Evolutionary conservation across 805 yeast species (phyloP), one percentile per base, ranked within the genome.

Genomic region (Priceomyces medius): DNA sequence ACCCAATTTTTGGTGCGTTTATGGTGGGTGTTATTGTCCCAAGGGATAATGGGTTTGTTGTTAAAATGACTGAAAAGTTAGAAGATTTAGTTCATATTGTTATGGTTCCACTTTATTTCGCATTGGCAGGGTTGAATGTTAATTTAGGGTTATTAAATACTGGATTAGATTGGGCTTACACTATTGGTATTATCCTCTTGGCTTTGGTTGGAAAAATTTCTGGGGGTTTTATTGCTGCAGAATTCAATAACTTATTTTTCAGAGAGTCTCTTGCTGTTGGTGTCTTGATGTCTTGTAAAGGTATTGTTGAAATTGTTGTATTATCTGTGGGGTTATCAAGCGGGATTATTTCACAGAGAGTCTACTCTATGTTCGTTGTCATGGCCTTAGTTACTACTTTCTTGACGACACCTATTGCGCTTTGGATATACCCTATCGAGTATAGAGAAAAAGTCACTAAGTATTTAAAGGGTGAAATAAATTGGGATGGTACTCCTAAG

Each of bases 1-100:
- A 86, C 61, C 85, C 93, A 0, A 86, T 86, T 50, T 86, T 86
- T 61, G 95, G 95, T 31, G 93, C 91, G 0, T 87, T 86, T 54
- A 73, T 86, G 62, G 79, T 81, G 9, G 95, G 95, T 3, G 66
- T 83, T 23, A 77, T 86, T 38, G 76, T 85, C 5, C 95, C 95
- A 7, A 71, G 91, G 51, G 89, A 85, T 37, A 79, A 82, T 51
- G 84, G 84, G 13, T 84, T 81, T 56, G 88, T 82, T 13, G 74
- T 84, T 29, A 76, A 74, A 31, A 66, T 86, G 36, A 83, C 88
- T 2, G 87, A 81, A 49, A 81, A 85, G 53, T 76, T 86, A 60
- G 95, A 86, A 61, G 91, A 85, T 56, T 64, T 86, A 41, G 88
- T 87, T 20, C 81, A 83, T 44, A 75, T 84, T 33, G 65, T 85